These are phyloP conservation scores for Colletotrichum graminicola DNA, from an alignment of 2,329 filamentous ascomycete species.

Conservation along the genomic window DNA sequence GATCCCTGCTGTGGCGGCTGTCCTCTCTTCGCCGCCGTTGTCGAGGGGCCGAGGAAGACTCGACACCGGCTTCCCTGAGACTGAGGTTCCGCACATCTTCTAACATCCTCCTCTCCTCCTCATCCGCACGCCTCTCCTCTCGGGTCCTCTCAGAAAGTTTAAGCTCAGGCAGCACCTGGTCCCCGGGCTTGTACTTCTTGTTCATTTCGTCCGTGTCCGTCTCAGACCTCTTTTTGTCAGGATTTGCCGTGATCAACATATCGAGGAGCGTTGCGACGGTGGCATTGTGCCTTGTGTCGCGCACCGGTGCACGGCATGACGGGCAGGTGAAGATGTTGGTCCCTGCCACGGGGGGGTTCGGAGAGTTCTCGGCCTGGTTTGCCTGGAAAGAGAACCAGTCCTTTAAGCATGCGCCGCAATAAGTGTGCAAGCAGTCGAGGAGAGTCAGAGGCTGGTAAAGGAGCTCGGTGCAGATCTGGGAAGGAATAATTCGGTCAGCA, in stretches of 20 bases:
- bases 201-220: slow-evolving; percentile 83
- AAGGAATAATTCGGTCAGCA: slow-evolving; percentile 24
- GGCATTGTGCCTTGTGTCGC: slow-evolving; percentile 90
- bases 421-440: slow-evolving; percentile 94
- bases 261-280: slow-evolving; percentile 90
- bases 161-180: slow-evolving; percentile 79
- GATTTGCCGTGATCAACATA: slow-evolving; percentile 86
- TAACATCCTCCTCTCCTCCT: slow-evolving; percentile 77
- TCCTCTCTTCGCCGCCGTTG: slow-evolving; percentile 43
- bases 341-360: slow-evolving; percentile 62
- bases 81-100: slow-evolving; percentile 81
- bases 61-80: slow-evolving; percentile 73
- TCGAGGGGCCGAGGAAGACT: slow-evolving; percentile 50
- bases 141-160: slow-evolving; percentile 63
- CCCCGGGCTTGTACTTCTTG: slow-evolving; percentile 82
- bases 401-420: slow-evolving; percentile 94
- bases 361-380: slow-evolving; percentile 64
- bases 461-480: slow-evolving; percentile 94
- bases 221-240: slow-evolving; percentile 75
- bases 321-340: slow-evolving; percentile 83
- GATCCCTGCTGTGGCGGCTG: no score
- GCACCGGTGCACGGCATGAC: slow-evolving; percentile 87
- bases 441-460: slow-evolving; percentile 91
- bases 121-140: slow-evolving; percentile 67
- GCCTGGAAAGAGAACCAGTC: slow-evolving; percentile 94